A percentile compares a stretch with the other conserved stretches of the same genome.
Conservation (phyloP, 257 asterid species). For the Orobanche coerulescens region DNA sequence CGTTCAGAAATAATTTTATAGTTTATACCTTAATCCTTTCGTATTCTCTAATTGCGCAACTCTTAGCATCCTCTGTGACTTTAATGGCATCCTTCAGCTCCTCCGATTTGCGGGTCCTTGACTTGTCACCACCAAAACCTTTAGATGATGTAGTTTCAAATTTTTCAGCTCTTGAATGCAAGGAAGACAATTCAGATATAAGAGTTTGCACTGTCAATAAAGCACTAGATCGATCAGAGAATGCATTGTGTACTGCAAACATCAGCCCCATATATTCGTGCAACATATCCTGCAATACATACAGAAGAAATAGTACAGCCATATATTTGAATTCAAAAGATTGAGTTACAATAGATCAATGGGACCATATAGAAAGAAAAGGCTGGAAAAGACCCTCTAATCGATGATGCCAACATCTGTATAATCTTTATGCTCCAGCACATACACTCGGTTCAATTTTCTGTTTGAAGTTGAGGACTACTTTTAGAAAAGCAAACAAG, state of each 20-base stretch:
- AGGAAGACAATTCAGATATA: conserved; percentile 72
- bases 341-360: neutral
- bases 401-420: conserved; percentile 2
- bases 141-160: conserved; percentile 70
- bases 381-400: neutral
- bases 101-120: conserved; percentile 58
- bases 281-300: conserved; percentile 57
- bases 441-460: neutral
- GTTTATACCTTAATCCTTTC: conserved; percentile 78
- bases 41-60: conserved; percentile 72
- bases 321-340: conserved; percentile 6
- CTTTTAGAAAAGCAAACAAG: too few relatives aligned
- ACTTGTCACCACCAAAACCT: conserved; percentile 74
- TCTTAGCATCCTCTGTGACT: conserved; percentile 82
- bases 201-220: conserved; percentile 91
- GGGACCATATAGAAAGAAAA: neutral
- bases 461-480: conserved; percentile 2
- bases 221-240: conserved; percentile 93
- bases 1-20: conserved; percentile 6
- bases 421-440: neutral
- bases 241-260: conserved; percentile 72
- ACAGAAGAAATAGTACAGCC: conserved; percentile 6
- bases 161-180: conserved; percentile 74
- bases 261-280: conserved; percentile 90
- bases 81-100: conserved; percentile 76